A percentile compares a stretch with the other conserved stretches of the same genome.
Evolutionary conservation across 2,329 filamentous ascomycete genomes (phyloP).

Genomic region (Bipolaris cookei): DNA sequence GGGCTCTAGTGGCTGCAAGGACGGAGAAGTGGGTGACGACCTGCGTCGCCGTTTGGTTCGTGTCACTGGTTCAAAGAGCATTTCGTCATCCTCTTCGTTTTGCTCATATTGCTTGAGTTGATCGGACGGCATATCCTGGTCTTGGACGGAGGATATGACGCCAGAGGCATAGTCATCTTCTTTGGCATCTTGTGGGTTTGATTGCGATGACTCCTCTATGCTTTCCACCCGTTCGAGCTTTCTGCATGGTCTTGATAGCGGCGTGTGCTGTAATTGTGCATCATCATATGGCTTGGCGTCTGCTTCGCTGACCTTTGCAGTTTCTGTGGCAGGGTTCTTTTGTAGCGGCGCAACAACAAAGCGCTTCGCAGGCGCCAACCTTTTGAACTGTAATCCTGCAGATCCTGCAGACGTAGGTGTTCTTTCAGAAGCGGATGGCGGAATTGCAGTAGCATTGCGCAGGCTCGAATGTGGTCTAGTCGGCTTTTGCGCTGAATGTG

Average conservation of each 20-base stretch:
- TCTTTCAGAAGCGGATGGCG: conserved; percentile 11
- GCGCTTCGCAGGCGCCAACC: conserved; percentile 40
- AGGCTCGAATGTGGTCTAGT: conserved; percentile 35
- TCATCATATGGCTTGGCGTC: conserved; percentile 3
- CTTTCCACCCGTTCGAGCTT: conserved; percentile 41
- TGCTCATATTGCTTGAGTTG: conserved; percentile 5
- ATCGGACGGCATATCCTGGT: conserved; percentile 7
- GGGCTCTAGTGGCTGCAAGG: conserved; percentile 9
- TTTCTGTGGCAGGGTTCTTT: conserved; percentile 1
- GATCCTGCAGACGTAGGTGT: background rate
- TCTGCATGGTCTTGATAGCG: conserved; percentile 24
- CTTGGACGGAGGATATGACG: conserved; percentile 26
- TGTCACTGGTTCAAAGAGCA: conserved; percentile 31
- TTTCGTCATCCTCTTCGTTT: conserved; percentile 33
- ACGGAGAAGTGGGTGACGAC: conserved; percentile 18
- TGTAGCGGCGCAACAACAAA: conserved; percentile 37
- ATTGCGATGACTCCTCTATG: conserved; percentile 41
- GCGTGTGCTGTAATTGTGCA: conserved; percentile 14
- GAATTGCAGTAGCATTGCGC: conserved; percentile 28
- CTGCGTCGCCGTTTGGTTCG: conserved; percentile 37
- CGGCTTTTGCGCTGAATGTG: conserved; percentile 23
- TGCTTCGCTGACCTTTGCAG: conserved; percentile 8
- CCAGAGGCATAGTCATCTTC: conserved; percentile 8
- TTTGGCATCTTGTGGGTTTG: conserved; percentile 20
- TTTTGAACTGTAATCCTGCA: conserved; percentile 18